Percentiles rank a stretch among this genome's conserved stretches.
Evolutionary conservation across 2,329 filamentous ascomycete species (phyloP).

Genomic region (Decorospora gaudefroyi): DNA sequence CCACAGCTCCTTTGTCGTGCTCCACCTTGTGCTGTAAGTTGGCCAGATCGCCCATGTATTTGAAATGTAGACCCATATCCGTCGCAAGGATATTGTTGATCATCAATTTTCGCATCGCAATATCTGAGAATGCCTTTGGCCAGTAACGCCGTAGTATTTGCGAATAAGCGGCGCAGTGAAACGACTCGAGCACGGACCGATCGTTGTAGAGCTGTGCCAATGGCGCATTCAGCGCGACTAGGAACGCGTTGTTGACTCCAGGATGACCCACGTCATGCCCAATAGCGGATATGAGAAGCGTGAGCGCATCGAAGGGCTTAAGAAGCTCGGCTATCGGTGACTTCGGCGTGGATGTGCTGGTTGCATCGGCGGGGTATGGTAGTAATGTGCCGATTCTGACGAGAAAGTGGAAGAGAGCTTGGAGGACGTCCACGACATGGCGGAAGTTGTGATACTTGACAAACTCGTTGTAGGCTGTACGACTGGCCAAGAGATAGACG

Average conservation of each 20-base stretch:
- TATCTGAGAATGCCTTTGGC: slow-evolving; percentile 79
- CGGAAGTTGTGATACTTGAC: slow-evolving; percentile 98
- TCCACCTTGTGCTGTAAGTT: slow-evolving; percentile 78
- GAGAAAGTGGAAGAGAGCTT: slow-evolving; percentile 90
- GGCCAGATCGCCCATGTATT: slow-evolving; percentile 90
- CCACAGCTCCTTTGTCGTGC: slow-evolving; percentile 64
- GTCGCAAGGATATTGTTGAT: slow-evolving; percentile 97
- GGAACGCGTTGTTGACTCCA: slow-evolving; percentile 96
- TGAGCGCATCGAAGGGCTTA: slow-evolving; percentile 84
- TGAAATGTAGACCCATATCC: slow-evolving; percentile 96
- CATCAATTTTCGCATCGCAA: slow-evolving; percentile 83
- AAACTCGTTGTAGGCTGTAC: slow-evolving; percentile 93
- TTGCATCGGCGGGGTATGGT: slow-evolving; percentile 60
- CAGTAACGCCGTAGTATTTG: slow-evolving; percentile 93
- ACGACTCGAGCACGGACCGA: slow-evolving; percentile 92
- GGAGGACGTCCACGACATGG: slow-evolving; percentile 93
- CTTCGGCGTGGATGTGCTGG: slow-evolving; percentile 47
- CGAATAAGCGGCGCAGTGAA: slow-evolving; percentile 95
- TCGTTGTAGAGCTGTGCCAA: slow-evolving; percentile 96
- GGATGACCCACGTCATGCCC: slow-evolving; percentile 97
- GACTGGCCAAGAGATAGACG: slow-evolving; percentile 83
- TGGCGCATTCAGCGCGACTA: slow-evolving; percentile 88
- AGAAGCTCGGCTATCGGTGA: slow-evolving; percentile 75
- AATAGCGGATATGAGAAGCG: slow-evolving; percentile 91
- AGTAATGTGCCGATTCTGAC: slow-evolving; percentile 77